Conservation (phyloP, 1,284 basidiomycete genomes). For the Marasmius oreades region DNA sequence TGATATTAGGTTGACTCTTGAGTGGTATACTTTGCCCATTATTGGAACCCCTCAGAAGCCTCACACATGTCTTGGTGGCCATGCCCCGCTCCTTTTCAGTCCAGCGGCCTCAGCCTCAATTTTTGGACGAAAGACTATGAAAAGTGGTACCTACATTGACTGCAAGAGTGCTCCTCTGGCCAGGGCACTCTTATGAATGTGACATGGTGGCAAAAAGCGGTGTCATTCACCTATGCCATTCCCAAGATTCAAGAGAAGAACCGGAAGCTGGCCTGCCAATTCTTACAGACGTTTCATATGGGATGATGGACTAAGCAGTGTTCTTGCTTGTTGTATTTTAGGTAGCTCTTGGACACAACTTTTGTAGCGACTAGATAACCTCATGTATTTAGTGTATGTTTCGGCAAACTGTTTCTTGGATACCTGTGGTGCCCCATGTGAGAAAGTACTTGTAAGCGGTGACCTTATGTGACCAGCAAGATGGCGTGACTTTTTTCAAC, state of each 20-base stretch:
- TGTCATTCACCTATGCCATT: neutral
- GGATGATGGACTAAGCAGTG: too few species aligned
- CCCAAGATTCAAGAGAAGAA: neutral
- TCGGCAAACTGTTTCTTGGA: too few species aligned
- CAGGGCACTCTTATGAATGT: neutral
- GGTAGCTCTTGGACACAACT: too few species aligned
- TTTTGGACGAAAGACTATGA: neutral
- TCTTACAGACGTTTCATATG: neutral
- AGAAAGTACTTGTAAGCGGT: too few species aligned
- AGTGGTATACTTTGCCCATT: too few species aligned
- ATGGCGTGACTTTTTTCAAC: too few species aligned
- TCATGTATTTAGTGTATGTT: too few species aligned
- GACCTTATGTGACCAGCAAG: too few species aligned
- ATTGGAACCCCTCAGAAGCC: neutral
- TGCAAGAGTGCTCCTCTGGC: neutral
- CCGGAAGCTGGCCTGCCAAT: neutral
- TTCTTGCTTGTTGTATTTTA: too few species aligned
- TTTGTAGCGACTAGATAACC: too few species aligned
- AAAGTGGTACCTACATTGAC: constrained; percentile 6
- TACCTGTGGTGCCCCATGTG: too few species aligned
- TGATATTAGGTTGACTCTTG: too few species aligned
- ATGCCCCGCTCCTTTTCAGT: neutral
- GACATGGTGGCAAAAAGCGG: neutral
- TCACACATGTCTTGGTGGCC: neutral
- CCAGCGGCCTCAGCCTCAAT: neutral